Evolutionary conservation across 2,329 filamentous ascomycete species (phyloP).

Genomic region (Septoria petroselini): DNA sequence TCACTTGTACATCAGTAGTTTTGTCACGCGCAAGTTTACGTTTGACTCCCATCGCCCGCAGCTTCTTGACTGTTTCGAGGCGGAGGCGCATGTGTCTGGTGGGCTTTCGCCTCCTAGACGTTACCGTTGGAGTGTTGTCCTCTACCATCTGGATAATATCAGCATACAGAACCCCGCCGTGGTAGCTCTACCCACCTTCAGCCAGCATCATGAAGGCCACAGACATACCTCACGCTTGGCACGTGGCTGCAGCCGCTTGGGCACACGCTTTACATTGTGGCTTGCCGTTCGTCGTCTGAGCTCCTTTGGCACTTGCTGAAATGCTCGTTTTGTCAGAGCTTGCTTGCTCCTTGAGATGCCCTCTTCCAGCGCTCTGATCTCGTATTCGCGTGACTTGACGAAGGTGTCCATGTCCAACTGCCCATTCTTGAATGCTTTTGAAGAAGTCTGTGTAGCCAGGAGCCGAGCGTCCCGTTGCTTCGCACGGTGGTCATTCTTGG

Average conservation of each 20-base stretch:
- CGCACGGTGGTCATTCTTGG: conserved; percentile 26
- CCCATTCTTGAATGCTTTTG: conserved; percentile 62
- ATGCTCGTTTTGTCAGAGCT: conserved; percentile 66
- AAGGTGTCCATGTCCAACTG: conserved; percentile 84
- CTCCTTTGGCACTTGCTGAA: conserved; percentile 83
- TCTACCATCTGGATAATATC: conserved; percentile 65
- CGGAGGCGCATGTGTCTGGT: conserved; percentile 56
- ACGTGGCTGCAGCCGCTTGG: conserved; percentile 67
- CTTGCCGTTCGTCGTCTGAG: conserved; percentile 85
- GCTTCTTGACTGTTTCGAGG: conserved; percentile 69
- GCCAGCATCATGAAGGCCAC: conserved; percentile 3
- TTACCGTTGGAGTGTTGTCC: conserved; percentile 84
- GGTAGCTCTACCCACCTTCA: conserved; percentile 23
- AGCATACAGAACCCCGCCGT: conserved; percentile 15
- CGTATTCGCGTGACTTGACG: conserved; percentile 78
- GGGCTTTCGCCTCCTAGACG: conserved; percentile 61
- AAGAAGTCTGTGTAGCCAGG: conserved; percentile 47
- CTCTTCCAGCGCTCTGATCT: conserved; percentile 79
- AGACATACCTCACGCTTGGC: conserved; percentile 58
- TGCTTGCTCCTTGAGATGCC: conserved; percentile 74
- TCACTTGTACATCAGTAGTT: conserved; percentile 29
- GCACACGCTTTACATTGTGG: conserved; percentile 90
- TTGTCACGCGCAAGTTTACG: conserved; percentile 45
- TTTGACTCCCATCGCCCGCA: conserved; percentile 60
- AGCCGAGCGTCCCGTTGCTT: conserved; percentile 44